These are phyloP conservation scores for Fusarium falciforme DNA, from an alignment of 2,329 filamentous ascomycete species.

Conservation along the genomic window DNA sequence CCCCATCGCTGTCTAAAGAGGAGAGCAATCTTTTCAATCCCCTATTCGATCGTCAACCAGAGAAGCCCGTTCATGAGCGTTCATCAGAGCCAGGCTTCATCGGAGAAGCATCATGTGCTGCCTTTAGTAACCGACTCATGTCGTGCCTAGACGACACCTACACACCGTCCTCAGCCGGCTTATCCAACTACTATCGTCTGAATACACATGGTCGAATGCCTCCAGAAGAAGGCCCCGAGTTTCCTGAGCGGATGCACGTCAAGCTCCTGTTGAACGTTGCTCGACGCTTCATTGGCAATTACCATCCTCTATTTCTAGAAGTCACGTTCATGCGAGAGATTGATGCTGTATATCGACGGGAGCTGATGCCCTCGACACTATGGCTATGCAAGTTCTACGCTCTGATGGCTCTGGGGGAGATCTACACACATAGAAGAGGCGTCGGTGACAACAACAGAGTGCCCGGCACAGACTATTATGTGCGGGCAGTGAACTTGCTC, in stretches of 20 bases:
- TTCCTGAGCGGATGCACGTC: slow-evolving; percentile 46
- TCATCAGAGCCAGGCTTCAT: slow-evolving; percentile 44
- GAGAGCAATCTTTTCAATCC: slow-evolving; percentile 46
- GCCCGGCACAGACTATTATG: slow-evolving; percentile 57
- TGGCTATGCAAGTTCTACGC: slow-evolving; percentile 58
- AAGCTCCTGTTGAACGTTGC: slow-evolving; percentile 46
- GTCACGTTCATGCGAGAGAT: slow-evolving; percentile 52
- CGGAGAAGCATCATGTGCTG: slow-evolving; percentile 46
- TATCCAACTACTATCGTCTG: slow-evolving; percentile 43
- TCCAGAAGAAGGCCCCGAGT: slow-evolving; percentile 16
- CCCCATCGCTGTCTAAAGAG: slow-evolving; percentile 36
- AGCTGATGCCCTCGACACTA: slow-evolving; percentile 40
- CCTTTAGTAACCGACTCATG: slow-evolving; percentile 45
- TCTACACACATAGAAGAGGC: slow-evolving; percentile 54
- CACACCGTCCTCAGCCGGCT: slow-evolving; percentile 40
- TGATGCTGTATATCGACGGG: slow-evolving; percentile 50
- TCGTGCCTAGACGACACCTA: slow-evolving; percentile 45
- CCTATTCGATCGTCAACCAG: slow-evolving; percentile 39
- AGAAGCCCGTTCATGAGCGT: slow-evolving; percentile 26
- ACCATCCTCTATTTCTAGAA: slow-evolving; percentile 48
- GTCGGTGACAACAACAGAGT: slow-evolving; percentile 45
- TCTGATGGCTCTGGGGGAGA: slow-evolving; percentile 57
- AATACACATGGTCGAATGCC: neutral
- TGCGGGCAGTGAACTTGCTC: slow-evolving; percentile 52
- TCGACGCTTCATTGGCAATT: slow-evolving; percentile 46